These are phyloP conservation scores for Ceratonia siliqua DNA, from an alignment of 306 rosid genomes.

Conservation along the genomic window DNA sequence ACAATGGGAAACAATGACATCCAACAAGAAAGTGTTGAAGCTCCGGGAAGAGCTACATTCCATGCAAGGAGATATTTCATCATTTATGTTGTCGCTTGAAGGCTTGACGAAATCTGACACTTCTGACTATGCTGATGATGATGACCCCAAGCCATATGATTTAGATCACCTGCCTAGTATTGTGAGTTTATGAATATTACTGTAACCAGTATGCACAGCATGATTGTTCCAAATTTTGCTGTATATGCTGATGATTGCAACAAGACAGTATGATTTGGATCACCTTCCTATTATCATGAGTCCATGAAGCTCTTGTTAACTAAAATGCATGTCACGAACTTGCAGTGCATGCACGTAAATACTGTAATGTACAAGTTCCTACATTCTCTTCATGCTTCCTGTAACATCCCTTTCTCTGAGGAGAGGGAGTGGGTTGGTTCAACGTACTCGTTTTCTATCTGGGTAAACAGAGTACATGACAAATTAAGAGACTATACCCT, in stretches of 20 bases:
- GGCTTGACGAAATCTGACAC: slow-evolving; percentile 60
- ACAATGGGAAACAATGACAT: slow-evolving; percentile 84
- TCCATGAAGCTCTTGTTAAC: background rate
- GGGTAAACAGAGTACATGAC: slow-evolving; percentile 1
- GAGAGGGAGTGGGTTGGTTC: background rate
- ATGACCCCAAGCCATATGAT: slow-evolving; percentile 40
- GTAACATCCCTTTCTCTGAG: background rate
- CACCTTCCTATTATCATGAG: slow-evolving; percentile 44
- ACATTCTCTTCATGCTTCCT: slow-evolving; percentile 17
- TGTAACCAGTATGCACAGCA: background rate
- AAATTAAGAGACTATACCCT: background rate
- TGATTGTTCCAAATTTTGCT: slow-evolving; percentile 13
- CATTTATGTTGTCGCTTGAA: slow-evolving; percentile 54
- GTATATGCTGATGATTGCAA: slow-evolving; percentile 38
- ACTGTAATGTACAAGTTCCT: background rate
- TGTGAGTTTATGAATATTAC: slow-evolving; percentile 45
- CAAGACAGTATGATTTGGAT: slow-evolving; percentile 31
- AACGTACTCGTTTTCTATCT: background rate
- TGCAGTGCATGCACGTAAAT: slow-evolving; percentile 4
- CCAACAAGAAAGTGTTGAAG: slow-evolving; percentile 53
- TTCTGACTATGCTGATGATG: slow-evolving; percentile 33
- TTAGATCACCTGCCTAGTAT: slow-evolving; percentile 30
- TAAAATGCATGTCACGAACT: background rate
- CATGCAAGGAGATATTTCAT: slow-evolving; percentile 44
- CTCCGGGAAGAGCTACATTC: slow-evolving; percentile 45